These are phyloP conservation scores for Trichoderma pleuroti DNA, from an alignment of 2,329 filamentous ascomycete species.

Conservation along the genomic window DNA sequence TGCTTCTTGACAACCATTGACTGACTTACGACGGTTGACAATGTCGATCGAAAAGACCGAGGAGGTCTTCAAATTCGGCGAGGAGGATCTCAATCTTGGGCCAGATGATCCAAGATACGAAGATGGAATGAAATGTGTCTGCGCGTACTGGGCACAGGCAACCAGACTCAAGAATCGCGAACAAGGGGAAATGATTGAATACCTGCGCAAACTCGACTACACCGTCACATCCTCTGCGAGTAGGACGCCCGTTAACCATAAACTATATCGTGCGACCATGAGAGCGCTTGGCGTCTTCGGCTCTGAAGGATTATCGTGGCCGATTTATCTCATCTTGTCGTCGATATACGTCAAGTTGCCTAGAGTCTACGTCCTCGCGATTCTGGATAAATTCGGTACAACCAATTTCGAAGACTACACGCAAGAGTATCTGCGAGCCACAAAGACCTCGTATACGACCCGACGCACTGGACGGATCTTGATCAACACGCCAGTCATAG, in stretches of 20 bases:
- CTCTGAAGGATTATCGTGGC: not conserved
- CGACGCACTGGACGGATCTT: too few species aligned
- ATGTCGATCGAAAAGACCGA: not conserved
- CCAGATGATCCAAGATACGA: not conserved
- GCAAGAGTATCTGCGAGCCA: too few species aligned
- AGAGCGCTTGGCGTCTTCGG: too few species aligned
- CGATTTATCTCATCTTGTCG: not conserved
- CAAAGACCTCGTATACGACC: too few species aligned
- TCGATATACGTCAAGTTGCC: not conserved
- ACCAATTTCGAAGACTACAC: too few species aligned
- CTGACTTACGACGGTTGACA: rapidly evolving
- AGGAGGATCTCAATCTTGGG: not conserved
- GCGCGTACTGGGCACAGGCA: not conserved
- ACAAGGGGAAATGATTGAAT: not conserved
- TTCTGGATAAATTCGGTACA: not conserved
- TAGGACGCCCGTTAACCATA: too few species aligned
- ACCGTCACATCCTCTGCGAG: too few species aligned
- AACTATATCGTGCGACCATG: not conserved
- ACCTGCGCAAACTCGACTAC: not conserved
- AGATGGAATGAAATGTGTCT: not conserved
- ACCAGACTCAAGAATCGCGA: not conserved
- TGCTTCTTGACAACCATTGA: not conserved
- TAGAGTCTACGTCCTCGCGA: not conserved
- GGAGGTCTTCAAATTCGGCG: not conserved
- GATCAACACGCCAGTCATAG: too few species aligned